Percentiles rank a stretch among this genome's conserved stretches.
These are phyloP conservation scores for Pelargonium cotyledonis DNA, from an alignment of 441 rosid genomes.

Conservation along the genomic window DNA sequence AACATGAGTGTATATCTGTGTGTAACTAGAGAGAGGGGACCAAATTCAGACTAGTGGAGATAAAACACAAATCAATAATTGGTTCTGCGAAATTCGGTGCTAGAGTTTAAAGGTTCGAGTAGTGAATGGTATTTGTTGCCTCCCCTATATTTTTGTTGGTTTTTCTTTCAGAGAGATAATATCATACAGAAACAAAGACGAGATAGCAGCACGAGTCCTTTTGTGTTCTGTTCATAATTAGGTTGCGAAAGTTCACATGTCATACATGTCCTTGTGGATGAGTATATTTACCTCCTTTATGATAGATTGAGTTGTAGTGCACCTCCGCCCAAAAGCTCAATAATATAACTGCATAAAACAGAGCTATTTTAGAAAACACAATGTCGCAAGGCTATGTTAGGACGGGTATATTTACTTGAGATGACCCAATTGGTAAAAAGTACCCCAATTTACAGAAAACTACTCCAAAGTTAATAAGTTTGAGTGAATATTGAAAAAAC, in stretches of 20 bases:
- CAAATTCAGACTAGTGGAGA: too few species aligned
- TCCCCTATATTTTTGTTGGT: too few species aligned
- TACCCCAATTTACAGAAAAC: neutral
- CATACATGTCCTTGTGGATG: too few species aligned
- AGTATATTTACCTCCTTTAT: slow-evolving; percentile 63
- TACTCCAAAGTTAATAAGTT: too few species aligned
- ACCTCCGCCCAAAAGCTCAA: slow-evolving; percentile 99
- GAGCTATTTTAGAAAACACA: neutral
- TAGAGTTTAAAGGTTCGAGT: too few species aligned
- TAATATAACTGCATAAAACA: slow-evolving; percentile 54
- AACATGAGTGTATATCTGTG: neutral
- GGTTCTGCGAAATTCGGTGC: neutral
- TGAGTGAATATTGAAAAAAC: neutral
- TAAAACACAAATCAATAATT: neutral
- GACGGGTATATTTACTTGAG: neutral
- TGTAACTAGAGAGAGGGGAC: too few species aligned
- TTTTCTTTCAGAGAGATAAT: too few species aligned
- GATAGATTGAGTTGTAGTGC: slow-evolving; percentile 91
- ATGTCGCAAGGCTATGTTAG: neutral
- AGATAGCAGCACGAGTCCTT: neutral
- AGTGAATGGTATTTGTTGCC: too few species aligned
- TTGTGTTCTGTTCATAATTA: neutral
- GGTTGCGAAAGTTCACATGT: neutral
- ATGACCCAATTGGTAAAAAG: neutral
- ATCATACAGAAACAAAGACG: too few species aligned